Evolutionary conservation across 768 basidiomycete species (phyloP).

Genomic region (Mycena polygramma): DNA sequence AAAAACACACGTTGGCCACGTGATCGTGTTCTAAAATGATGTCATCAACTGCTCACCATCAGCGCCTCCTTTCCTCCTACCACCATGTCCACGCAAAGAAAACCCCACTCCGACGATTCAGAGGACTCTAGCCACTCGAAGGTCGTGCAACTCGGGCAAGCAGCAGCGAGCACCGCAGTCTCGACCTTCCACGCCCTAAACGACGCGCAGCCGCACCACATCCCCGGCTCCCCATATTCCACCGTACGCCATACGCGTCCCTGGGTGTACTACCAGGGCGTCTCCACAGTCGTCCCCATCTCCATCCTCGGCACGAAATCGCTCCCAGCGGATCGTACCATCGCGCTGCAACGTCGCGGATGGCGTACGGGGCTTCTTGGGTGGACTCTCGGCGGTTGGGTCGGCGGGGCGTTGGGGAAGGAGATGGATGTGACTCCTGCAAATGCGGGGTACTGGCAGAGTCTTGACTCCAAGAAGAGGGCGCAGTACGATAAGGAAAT

Average conservation of each 20-base stretch:
- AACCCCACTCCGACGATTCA: conserved; percentile 33
- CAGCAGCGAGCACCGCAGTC: conserved; percentile 48
- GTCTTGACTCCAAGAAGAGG: conserved; percentile 43
- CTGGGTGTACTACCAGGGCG: conserved; percentile 51
- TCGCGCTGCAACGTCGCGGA: conserved; percentile 53
- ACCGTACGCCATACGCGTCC: conserved; percentile 60
- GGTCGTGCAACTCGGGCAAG: conserved; percentile 5
- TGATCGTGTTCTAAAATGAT: neutral
- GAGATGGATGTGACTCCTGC: conserved; percentile 59
- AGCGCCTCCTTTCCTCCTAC: neutral
- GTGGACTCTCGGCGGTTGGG: conserved; percentile 25
- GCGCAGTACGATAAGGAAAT: conserved; percentile 45
- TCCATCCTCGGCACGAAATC: conserved; percentile 28
- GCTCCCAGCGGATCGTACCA: conserved; percentile 37
- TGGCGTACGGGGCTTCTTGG: conserved; percentile 30
- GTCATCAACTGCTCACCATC: neutral
- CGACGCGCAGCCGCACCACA: conserved; percentile 55
- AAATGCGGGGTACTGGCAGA: conserved; percentile 52
- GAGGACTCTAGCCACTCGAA: conserved; percentile 1
- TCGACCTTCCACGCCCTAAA: conserved; percentile 56
- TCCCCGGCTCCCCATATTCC: conserved; percentile 58
- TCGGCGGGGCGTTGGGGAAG: conserved; percentile 48
- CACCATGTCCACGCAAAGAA: conserved; percentile 25
- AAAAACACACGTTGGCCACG: neutral
- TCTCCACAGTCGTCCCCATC: conserved; percentile 56